phyloP scores from a whole-genome alignment of 2,329 filamentous ascomycete species.

The Diaporthe amygdali region DNA sequence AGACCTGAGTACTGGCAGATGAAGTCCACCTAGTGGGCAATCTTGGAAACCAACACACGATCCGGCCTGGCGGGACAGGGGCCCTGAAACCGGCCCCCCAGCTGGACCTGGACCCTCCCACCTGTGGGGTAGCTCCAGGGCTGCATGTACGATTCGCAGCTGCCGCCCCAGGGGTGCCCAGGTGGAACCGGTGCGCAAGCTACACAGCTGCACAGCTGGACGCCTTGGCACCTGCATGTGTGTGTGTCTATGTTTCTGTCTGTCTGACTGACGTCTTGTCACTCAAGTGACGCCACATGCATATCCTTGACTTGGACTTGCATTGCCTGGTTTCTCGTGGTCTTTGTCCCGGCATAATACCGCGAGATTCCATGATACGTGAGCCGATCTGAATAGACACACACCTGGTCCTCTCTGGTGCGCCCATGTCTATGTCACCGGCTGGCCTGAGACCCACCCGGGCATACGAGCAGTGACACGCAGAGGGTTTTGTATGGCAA shows the following conservation, averaged over 20 bases:
- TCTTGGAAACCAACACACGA: neutral
- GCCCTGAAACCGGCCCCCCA: constrained; percentile 8
- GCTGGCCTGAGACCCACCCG: neutral
- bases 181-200: neutral
- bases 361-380: constrained; percentile 1
- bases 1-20: no score
- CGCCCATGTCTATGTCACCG: neutral
- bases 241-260: neutral
- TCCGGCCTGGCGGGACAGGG: neutral
- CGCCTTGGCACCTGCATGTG: constrained; percentile 1
- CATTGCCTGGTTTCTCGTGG: neutral
- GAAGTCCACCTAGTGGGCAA: no score
- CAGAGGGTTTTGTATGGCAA: constrained; percentile 11
- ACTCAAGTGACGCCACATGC: constrained; percentile 10
- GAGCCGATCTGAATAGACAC: neutral
- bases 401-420: neutral
- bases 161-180: neutral
- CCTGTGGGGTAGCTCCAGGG: neutral
- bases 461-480: constrained; percentile 2
- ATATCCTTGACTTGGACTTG: neutral
- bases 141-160: constrained; percentile 1
- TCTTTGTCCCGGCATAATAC: neutral
- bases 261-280: constrained; percentile 4
- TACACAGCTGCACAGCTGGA: neutral
- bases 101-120: neutral